Base-by-base conservation (phyloP, 2,329 filamentous ascomycete species). In the Thelonectria discophora region DNA sequence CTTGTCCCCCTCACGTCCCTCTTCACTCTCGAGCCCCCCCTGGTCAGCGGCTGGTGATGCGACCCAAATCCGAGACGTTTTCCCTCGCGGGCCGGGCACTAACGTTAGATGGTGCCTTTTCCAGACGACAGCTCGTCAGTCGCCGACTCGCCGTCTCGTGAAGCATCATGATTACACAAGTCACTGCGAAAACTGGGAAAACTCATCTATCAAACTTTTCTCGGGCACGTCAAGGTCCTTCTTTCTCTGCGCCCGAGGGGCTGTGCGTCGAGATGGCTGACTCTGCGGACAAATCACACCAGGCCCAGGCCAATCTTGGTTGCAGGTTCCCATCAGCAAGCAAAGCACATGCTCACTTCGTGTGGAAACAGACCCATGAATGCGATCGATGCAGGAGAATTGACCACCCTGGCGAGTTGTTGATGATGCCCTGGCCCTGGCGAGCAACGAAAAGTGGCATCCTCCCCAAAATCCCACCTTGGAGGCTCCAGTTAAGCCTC, bases 261-360 rank as follows among this genome's bases (percentile, higher is more conserved):
- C 20, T 57, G 54, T 21, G 40, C 42, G 30, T 47, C 18, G 20
- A 37, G 34, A 49, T 30, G 34, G 34, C 34, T 37, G n/a, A 39
- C n/a, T 46, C 40, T 58, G 21, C 47, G 56, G 39, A 39, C 52
- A 56, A 56, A 60, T 60, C 47, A 52, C 46, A 56, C 47, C 39
- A 52, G 40, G 32, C 21, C 58, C 56, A 57, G 46, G 20, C 30
- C 45, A 55, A 60, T 49, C 27, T 43, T 17, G 13, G 39, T 49
- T 54, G 58, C 51, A 51, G 27, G 55, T 60, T 50, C 39, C 32
- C 39, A 55, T 55, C 45, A 47, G 46, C 58, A 60, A 56, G 15
- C 47, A 7, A 60, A 56, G 15, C 47, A 7, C 24, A 20, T 42
- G 47, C 20, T 48, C 9, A n/a, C 34, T 37, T 27, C 13, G 21